These are phyloP conservation scores for Sungouiozyma intestinalis DNA, from an alignment of 805 yeast species.

Conservation along the genomic window DNA sequence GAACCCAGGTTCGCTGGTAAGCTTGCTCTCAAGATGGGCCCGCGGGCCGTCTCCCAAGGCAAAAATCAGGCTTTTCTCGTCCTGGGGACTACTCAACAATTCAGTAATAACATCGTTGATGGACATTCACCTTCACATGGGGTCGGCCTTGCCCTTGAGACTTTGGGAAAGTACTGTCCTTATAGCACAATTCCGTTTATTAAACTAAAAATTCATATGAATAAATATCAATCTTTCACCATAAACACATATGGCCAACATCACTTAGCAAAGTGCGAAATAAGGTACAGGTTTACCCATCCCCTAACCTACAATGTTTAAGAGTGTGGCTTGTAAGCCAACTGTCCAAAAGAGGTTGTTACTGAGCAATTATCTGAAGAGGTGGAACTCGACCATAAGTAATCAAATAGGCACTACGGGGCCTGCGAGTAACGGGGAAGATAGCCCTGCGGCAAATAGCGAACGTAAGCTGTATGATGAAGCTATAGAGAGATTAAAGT, in stretches of 20 bases:
- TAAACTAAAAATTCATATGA: no score
- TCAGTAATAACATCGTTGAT: conserved; percentile 17
- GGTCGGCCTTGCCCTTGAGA: no score
- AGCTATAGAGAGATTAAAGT: not conserved
- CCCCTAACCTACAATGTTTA: not conserved
- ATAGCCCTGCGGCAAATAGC: conserved; percentile 3
- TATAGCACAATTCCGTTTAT: no score
- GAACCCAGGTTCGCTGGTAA: conserved; percentile 7
- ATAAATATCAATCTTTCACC: no score
- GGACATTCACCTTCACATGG: conserved; percentile 11
- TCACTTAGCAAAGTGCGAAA: no score
- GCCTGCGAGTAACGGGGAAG: conserved; percentile 3
- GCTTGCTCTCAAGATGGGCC: conserved; percentile 13
- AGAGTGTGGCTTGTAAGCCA: not conserved
- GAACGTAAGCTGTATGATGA: conserved; percentile 1
- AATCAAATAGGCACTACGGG: not conserved
- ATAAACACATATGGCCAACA: no score
- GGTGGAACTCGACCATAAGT: not conserved
- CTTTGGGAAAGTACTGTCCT: no score
- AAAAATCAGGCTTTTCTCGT: conserved; percentile 13
- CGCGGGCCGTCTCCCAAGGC: conserved; percentile 21
- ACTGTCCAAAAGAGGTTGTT: not conserved
- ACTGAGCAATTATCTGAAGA: not conserved
- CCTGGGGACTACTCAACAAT: conserved; percentile 3
- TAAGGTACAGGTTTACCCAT: not conserved